These are phyloP conservation scores for Russula brevipes DNA, from an alignment of 768 basidiomycete genomes.

Conservation along the genomic window DNA sequence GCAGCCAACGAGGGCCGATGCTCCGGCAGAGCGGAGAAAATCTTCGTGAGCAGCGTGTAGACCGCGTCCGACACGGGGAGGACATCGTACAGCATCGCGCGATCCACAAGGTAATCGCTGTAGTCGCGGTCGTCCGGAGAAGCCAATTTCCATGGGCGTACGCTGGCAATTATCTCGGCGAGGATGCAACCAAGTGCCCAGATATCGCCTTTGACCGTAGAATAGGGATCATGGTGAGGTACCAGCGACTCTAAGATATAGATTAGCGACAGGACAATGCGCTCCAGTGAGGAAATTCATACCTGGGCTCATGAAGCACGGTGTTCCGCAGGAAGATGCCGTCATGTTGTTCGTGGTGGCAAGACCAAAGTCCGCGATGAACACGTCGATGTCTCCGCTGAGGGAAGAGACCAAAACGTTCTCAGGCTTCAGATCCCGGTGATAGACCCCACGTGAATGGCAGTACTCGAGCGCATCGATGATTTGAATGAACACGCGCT, in stretches of 20 bases:
- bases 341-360: constrained; percentile 14
- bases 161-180: constrained; percentile 12
- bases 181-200: constrained; percentile 22
- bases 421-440: constrained; percentile 18
- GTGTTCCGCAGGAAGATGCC: constrained; percentile 9
- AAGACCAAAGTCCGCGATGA: constrained; percentile 20
- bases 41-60: constrained; percentile 42
- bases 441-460: constrained; percentile 16
- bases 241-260: constrained; percentile 4
- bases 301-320: constrained; percentile 21
- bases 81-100: background rate
- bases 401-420: constrained; percentile 2
- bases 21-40: constrained; percentile 64
- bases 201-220: constrained; percentile 8
- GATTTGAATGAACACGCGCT: constrained; percentile 14
- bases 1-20: constrained; percentile 58
- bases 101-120: constrained; percentile 1
- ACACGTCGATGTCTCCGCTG: constrained; percentile 4
- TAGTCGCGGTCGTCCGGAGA: background rate
- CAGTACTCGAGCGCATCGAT: constrained; percentile 17
- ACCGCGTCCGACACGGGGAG: constrained; percentile 34
- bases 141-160: constrained; percentile 4
- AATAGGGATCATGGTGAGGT: background rate
- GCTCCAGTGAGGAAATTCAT: background rate
- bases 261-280: background rate